These are phyloP conservation scores for Neltuma alba DNA, from an alignment of 306 rosid species.

Conservation along the genomic window DNA sequence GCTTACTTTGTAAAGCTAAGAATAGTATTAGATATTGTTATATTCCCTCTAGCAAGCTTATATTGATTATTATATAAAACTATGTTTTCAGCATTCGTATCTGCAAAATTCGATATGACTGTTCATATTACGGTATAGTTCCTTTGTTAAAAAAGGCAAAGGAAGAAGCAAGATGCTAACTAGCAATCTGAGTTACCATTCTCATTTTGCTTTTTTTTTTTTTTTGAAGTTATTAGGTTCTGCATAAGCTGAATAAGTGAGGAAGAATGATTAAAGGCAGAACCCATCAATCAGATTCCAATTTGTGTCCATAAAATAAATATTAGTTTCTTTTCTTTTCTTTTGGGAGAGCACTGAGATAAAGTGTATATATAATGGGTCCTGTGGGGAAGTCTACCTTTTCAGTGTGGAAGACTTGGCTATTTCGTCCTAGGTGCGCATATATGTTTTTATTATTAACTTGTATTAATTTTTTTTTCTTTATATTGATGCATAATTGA, in stretches of 20 bases:
- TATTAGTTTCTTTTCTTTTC: slow-evolving; percentile 36
- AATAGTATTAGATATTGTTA: slow-evolving; percentile 66
- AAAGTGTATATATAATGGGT: slow-evolving; percentile 60
- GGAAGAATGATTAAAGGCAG: slow-evolving; percentile 74
- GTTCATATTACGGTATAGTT: slow-evolving; percentile 38
- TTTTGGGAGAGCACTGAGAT: slow-evolving; percentile 68
- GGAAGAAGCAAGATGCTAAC: slow-evolving; percentile 35
- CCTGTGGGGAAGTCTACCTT: slow-evolving; percentile 51
- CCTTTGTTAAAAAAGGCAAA: slow-evolving; percentile 28
- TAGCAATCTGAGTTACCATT: slow-evolving; percentile 27
- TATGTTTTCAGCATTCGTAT: slow-evolving; percentile 77
- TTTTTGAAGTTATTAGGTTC: slow-evolving; percentile 24
- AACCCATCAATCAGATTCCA: slow-evolving; percentile 84
- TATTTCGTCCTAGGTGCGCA: slow-evolving; percentile 59
- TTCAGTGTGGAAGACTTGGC: slow-evolving; percentile 53
- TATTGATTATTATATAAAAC: slow-evolving; percentile 37
- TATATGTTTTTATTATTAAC: slow-evolving; percentile 45
- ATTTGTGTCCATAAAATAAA: slow-evolving; percentile 64
- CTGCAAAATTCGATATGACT: slow-evolving; percentile 63
- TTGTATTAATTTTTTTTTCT: slow-evolving; percentile 34
- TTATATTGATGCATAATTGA: slow-evolving; percentile 37
- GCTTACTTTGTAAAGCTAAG: slow-evolving; percentile 41
- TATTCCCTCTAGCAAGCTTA: slow-evolving; percentile 55
- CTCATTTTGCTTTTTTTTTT: not conserved
- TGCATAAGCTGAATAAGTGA: slow-evolving; percentile 39